These are phyloP conservation scores for Rhizopus sp. DNA, from an alignment of 371 early-diverging fungal genomes.

Conservation along the genomic window DNA sequence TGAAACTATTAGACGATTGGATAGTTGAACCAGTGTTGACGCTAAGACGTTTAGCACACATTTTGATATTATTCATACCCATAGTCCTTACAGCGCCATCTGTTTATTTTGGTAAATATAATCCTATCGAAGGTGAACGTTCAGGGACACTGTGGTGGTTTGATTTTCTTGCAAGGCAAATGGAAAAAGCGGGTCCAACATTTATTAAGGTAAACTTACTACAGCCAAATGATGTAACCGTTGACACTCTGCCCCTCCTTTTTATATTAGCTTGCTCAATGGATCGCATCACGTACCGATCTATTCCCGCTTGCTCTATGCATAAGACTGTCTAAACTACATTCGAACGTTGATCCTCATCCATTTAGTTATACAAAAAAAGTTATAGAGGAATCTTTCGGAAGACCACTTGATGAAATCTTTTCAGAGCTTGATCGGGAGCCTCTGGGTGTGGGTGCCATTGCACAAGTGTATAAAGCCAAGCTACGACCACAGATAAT, in stretches of 20 bases:
- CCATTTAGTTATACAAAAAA: slow-evolving; percentile 66
- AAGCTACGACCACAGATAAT: slow-evolving; percentile 56
- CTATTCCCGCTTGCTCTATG: slow-evolving; percentile 85
- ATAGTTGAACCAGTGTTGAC: slow-evolving; percentile 62
- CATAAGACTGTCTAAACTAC: slow-evolving; percentile 74
- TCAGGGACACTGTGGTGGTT: slow-evolving; percentile 85
- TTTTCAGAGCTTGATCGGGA: slow-evolving; percentile 75
- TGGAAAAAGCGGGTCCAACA: slow-evolving; percentile 90
- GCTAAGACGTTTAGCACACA: slow-evolving; percentile 57
- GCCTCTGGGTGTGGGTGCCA: slow-evolving; percentile 94
- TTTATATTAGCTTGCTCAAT: slow-evolving; percentile 82
- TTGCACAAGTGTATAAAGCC: slow-evolving; percentile 91
- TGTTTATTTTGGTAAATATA: slow-evolving; percentile 53
- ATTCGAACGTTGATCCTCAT: slow-evolving; percentile 82
- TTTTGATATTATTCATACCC: slow-evolving; percentile 66
- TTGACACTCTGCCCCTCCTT: neutral
- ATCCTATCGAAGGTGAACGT: slow-evolving; percentile 53
- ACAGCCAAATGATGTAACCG: neutral
- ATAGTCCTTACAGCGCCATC: slow-evolving; percentile 58
- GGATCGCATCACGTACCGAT: slow-evolving; percentile 94
- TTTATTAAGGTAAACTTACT: slow-evolving; percentile 78
- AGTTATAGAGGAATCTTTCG: slow-evolving; percentile 67
- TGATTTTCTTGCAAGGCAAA: slow-evolving; percentile 68
- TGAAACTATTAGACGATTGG: slow-evolving; percentile 45
- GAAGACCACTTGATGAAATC: slow-evolving; percentile 64